These are phyloP conservation scores for Pinus tabuliformis DNA, from an alignment of 75 land plant genomes.

Conservation along the genomic window DNA sequence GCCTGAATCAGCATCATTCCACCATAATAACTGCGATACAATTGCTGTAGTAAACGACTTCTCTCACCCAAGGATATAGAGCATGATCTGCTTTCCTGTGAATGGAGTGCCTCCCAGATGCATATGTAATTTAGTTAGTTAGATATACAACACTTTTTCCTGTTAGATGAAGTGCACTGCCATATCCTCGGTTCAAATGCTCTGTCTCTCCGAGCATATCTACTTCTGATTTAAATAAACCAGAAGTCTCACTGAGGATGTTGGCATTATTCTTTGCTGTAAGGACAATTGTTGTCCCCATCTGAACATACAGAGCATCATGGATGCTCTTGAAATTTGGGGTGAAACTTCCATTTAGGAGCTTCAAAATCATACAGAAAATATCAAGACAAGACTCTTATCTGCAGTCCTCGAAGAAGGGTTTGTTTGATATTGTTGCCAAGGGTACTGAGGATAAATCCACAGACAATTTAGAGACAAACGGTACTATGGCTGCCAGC, in stretches of 20 bases:
- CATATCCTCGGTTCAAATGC: slow-evolving; percentile 1
- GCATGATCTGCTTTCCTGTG: neutral
- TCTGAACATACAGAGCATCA: neutral
- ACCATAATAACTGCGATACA: neutral
- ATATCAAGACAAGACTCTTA: slow-evolving; percentile 2
- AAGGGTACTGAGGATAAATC: neutral
- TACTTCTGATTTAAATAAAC: neutral
- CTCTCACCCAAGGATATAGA: neutral
- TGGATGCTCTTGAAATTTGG: neutral
- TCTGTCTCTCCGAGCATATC: neutral
- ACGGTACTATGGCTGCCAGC: slow-evolving; percentile 35
- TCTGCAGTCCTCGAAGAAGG: neutral
- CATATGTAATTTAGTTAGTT: neutral
- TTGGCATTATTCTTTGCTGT: neutral
- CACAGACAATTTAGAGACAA: slow-evolving; percentile 13
- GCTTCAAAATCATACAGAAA: neutral
- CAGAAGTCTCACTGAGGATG: neutral
- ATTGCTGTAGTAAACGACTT: neutral
- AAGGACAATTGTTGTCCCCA: neutral
- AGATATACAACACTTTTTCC: neutral
- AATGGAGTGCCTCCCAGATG: neutral
- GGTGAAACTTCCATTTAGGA: neutral
- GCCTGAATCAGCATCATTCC: neutral
- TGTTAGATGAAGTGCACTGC: neutral
- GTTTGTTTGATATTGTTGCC: neutral